Base-by-base conservation (phyloP, 495 filamentous ascomycete species). In the Aspergillus homomorphus region DNA sequence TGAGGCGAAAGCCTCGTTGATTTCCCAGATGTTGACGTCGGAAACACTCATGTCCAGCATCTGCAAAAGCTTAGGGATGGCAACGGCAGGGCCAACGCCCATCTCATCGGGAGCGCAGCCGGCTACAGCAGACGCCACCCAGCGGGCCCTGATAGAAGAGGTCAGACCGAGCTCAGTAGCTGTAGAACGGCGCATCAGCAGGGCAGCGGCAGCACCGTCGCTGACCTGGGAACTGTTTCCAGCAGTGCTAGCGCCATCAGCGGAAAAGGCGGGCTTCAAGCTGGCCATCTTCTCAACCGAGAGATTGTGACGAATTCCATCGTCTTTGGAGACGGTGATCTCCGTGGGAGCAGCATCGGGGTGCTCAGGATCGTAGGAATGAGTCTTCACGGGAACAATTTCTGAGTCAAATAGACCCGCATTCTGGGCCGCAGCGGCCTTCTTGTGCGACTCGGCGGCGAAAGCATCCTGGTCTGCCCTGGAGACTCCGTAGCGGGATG, bases 1-100 rank as follows among this genome's bases (percentile, higher is more conserved):
- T 54, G 87, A 89, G 4, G 92, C 92, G 74, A 96, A 97, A 19
- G 92, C 92, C 80, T 96, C 92, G 72, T 96, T 97, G 69, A 97
- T 87, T 80, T 97, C 92, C 91, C 91, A 96, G n/a, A 93, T 76
- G 6, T 87, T 82, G 0, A 97, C 86, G 50, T 97, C 90, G 10
- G 77, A 73, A 6, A 77, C 84, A 50, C 66, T 64, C 38, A 96
- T 59, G 18, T 86, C 90, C 10, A 87, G 79, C 54, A 81, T 79
- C 49, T 79, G 67, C 19, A 96, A 74, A 44, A 96, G 78, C 68
- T 87, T 89, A 23, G 92, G 92, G 44, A 96, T 91, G 1, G 90
- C 92, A 26, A 94, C 65, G 6, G 90, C 89, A 12, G 92, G 92
- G 0, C 92, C 92, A 51, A 96, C 81, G 42, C 92, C 92, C 92